Evolutionary conservation across 371 early-diverging fungal genomes (phyloP).

Genomic region (Lichtheimia hyalospora): DNA sequence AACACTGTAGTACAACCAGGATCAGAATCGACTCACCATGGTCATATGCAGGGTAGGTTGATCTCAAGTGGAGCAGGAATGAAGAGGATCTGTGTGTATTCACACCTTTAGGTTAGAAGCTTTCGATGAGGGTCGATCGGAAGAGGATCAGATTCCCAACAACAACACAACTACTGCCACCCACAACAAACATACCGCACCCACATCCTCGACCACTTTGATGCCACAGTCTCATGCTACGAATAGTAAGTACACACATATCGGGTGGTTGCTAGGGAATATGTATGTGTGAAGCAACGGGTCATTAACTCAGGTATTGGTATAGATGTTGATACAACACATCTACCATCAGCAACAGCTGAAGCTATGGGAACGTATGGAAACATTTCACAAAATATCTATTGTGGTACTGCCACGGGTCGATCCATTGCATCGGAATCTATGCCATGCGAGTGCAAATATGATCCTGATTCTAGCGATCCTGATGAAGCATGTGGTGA

Average conservation of each 20-base stretch:
- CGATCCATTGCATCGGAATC: conserved; percentile 63
- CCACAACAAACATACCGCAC: no score
- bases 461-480: conserved; percentile 55
- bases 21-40: background rate
- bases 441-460: conserved; percentile 84
- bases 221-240: no score
- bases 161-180: no score
- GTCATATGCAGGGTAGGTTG: background rate
- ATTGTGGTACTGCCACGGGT: conserved; percentile 70
- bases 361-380: conserved; percentile 58
- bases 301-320: background rate
- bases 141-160: no score
- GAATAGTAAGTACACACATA: no score
- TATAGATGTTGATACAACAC: conserved; percentile 2
- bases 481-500: conserved; percentile 81
- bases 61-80: no score
- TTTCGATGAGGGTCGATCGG: no score
- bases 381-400: conserved; percentile 69
- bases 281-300: no score
- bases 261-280: no score
- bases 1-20: background rate
- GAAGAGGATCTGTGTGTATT: no score
- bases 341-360: conserved; percentile 39
- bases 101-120: no score
- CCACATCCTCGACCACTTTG: no score